Evolutionary conservation across 768 basidiomycete genomes (phyloP).

Genomic region (Collybia sp.): DNA sequence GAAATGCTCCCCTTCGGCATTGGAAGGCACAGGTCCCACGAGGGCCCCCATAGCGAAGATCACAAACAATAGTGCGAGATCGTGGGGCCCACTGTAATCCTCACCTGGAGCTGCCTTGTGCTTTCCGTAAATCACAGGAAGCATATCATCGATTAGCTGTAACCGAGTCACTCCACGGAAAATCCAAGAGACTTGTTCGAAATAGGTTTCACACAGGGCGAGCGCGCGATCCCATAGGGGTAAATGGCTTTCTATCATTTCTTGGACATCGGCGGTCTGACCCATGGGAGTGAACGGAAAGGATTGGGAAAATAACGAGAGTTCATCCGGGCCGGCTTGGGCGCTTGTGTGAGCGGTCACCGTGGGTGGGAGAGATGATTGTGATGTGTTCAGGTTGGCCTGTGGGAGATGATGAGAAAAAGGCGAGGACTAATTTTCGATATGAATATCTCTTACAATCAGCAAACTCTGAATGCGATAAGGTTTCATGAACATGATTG

Average conservation of each 20-base stretch:
- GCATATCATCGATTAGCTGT: conserved; percentile 39
- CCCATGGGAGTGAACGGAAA: conserved; percentile 67
- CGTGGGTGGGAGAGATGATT: too few species aligned
- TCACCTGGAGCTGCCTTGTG: conserved; percentile 13
- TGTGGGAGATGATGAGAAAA: conserved; percentile 14
- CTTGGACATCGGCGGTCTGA: conserved; percentile 37
- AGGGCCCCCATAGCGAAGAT: conserved; percentile 53
- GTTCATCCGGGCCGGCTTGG: conserved; percentile 17
- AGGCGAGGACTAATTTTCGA: conserved; percentile 3
- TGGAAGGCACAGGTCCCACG: conserved; percentile 25
- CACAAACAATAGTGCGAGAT: conserved; percentile 43
- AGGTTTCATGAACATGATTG: neutral
- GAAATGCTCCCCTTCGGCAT: conserved; percentile 53
- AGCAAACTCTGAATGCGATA: conserved; percentile 14
- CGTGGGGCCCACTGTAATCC: conserved; percentile 40
- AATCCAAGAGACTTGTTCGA: conserved; percentile 46
- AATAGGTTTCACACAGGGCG: conserved; percentile 38
- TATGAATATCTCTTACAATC: conserved; percentile 11
- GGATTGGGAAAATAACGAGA: conserved; percentile 48
- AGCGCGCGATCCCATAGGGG: conserved; percentile 48
- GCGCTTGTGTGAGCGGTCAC: conserved; percentile 18
- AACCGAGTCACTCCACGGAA: conserved; percentile 42
- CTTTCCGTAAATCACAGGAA: conserved; percentile 32
- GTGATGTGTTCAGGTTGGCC: conserved; percentile 18
- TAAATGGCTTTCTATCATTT: conserved; percentile 48